A percentile compares a stretch with the other conserved stretches of the same genome.
These are phyloP conservation scores for Iodosphaeria phyllophila DNA, from an alignment of 2,329 filamentous ascomycete species.

Conservation along the genomic window DNA sequence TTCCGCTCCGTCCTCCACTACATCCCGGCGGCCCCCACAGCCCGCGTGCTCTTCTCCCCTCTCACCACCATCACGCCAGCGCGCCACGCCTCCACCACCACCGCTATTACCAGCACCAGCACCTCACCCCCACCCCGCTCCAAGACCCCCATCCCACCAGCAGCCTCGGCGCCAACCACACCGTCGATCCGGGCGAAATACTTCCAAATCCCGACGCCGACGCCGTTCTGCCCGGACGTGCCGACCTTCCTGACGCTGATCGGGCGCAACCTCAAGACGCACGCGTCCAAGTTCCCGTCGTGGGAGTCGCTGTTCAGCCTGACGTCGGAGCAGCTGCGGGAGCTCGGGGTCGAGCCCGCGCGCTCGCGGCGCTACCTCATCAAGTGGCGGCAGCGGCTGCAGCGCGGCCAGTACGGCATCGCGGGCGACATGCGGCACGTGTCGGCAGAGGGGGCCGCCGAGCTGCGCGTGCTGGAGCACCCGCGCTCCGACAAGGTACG, in stretches of 20 bases:
- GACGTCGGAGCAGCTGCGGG: constrained; percentile 56
- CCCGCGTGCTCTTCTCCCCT: too few species aligned
- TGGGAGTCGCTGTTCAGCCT: constrained; percentile 85
- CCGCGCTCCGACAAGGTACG: too few species aligned
- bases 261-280: constrained; percentile 66
- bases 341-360: constrained; percentile 73
- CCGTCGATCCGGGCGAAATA: constrained; percentile 14
- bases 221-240: constrained; percentile 72
- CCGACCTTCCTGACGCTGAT: constrained; percentile 78
- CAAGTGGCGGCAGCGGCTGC: constrained; percentile 73
- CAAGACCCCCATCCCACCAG: neutral
- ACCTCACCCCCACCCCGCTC: neutral
- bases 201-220: constrained; percentile 43
- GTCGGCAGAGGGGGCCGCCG: constrained; percentile 27
- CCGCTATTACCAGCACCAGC: neutral
- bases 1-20: too few species aligned
- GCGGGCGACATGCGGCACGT: constrained; percentile 71
- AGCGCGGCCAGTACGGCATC: constrained; percentile 56
- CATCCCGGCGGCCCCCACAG: too few species aligned
- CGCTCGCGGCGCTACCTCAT: constrained; percentile 70
- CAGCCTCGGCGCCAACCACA: constrained; percentile 16
- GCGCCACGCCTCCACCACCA: too few species aligned
- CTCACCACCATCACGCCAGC: too few species aligned
- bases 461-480: constrained; percentile 28
- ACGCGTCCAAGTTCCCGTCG: constrained; percentile 70